Base-by-base conservation (phyloP, 257 asterid species). In the Solanum arcanum region DNA sequence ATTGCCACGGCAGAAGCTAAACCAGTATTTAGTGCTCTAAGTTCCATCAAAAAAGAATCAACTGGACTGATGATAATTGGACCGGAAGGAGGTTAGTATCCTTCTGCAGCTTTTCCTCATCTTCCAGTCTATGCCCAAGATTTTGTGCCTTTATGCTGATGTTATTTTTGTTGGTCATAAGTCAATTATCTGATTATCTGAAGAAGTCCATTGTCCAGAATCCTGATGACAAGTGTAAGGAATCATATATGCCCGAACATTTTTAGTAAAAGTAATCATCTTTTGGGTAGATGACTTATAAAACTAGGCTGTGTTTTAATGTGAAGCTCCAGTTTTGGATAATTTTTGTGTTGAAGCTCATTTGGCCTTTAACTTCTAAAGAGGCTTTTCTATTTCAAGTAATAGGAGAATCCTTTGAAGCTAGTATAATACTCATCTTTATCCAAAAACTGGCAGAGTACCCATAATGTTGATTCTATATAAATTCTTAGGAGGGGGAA, bases 41-140 rank as follows among this genome's bases (percentile, higher is more conserved):
- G 90, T 87, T 88, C 94, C 78, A 69, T 88, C 20, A 76, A 83
- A 31, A 88, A 86, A 82, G 97, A 92, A 90, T 66, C 94, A 81
- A 69, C 87, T 88, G 99, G 99, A 87, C 86, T 94, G 86, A 87
- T 95, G 89, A 94, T 97, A 77, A 87, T 97, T 91, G 99, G 99
- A 88, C 99, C 99, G 23, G 99, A 97, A 95, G 99, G 99, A 94
- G 99, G 99, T 96, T 70, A 92, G 94, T 89, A 59, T 47, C 80
- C 44, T 69, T n/a, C 0, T 84, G 60, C 87, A 47, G 68, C 12
- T 10, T 20, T 47, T 9, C 12, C 25, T 47, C 29, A 44, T 80
- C 68, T 27, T 80, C 44, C 20, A 16, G 41, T 80, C 29, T 80
- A 47, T 80, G 10, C 85, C 85, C 85, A 47, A 47, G 41, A 25